Base-by-base conservation (phyloP, 2,329 filamentous ascomycete species). In the Pestalotiopsis sp. region DNA sequence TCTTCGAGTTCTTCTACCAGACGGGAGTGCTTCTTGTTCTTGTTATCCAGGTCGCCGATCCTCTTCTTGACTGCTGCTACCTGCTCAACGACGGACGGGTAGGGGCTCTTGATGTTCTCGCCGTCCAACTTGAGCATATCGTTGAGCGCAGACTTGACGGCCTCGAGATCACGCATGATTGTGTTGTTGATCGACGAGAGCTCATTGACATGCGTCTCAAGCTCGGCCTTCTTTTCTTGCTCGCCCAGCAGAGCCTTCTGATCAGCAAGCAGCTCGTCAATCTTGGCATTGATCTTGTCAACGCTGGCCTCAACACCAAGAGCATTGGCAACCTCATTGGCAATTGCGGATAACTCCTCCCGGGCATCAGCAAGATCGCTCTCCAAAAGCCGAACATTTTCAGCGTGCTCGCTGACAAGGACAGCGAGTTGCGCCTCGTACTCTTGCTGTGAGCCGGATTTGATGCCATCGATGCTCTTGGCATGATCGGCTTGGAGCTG, bases 1-100 rank as follows among this genome's bases (percentile, higher is more conserved):
- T 98, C 95, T 81, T 99, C 96, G 4, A 99, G 90, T 81, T 99
- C 95, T 79, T 98, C 94, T 9, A 99, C 94, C 13, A 99, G 85
- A 25, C 94, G 90, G 57, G 93, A 92, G 80, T 96, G 97, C 86
- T 97, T 98, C 84, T 94, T 91, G 85, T 97, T 97, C 82, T 86
- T 86, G 57, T 80, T 84, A 74, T 91, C 87, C 25, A 92, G 81
- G 58, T 91, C 89, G 7, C 77, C 75, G 80, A 92, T 89, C 77
- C 90, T 90, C 78, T 89, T 89, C 80, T 90, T 90, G 72, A 95
- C 83, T 4, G 87, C 85, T 31, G 86, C 81, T 25, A 91, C 77
- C 74, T 90, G 87, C 64, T 90, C 87, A 2, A 81, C 77, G 38
- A 91, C 79, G 2, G 85, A 84, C 2, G 81, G 80, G 57, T 84